These are phyloP conservation scores for Clonostachys solani DNA, from an alignment of 2,329 filamentous ascomycete genomes.

Conservation along the genomic window DNA sequence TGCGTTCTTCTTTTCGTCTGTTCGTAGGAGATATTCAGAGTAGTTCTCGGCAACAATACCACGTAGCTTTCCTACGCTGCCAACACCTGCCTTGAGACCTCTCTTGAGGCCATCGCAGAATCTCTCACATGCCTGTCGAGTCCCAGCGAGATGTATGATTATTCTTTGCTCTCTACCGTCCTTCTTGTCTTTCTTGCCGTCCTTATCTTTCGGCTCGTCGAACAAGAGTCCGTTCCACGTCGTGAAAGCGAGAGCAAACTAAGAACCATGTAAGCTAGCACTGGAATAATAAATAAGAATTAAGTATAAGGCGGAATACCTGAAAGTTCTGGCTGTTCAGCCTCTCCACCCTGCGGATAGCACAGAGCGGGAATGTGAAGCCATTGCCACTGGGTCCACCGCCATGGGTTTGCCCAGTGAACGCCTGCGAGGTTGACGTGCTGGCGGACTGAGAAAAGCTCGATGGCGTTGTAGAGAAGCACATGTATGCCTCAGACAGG, in stretches of 20 bases:
- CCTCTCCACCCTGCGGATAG: conserved; percentile 86
- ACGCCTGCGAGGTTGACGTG: conserved; percentile 73
- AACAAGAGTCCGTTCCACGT: conserved; percentile 80
- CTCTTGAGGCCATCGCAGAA: conserved; percentile 97
- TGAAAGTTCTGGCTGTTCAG: conserved; percentile 88
- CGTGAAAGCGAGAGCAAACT: conserved; percentile 90
- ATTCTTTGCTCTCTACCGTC: conserved; percentile 70
- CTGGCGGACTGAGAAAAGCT: conserved; percentile 82
- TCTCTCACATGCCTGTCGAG: conserved; percentile 82
- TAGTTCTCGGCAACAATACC: conserved; percentile 81
- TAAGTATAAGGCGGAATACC: conserved; percentile 26
- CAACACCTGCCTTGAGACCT: conserved; percentile 80
- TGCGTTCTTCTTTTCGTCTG: conserved; percentile 56
- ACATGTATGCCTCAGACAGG: conserved; percentile 89
- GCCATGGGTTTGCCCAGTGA: conserved; percentile 89
- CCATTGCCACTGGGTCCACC: conserved; percentile 92
- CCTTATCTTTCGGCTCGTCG: conserved; percentile 48
- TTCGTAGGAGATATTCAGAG: conserved; percentile 74
- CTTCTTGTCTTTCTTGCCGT: conserved; percentile 33
- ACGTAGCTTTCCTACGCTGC: conserved; percentile 81
- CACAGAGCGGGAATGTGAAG: conserved; percentile 89
- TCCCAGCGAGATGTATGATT: conserved; percentile 86
- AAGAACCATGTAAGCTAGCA: conserved; percentile 2
- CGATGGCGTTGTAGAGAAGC: conserved; percentile 90
- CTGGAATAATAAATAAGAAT: neutral